Evolutionary conservation across 257 asterid species (phyloP).

Genomic region (Solanum acaule): DNA sequence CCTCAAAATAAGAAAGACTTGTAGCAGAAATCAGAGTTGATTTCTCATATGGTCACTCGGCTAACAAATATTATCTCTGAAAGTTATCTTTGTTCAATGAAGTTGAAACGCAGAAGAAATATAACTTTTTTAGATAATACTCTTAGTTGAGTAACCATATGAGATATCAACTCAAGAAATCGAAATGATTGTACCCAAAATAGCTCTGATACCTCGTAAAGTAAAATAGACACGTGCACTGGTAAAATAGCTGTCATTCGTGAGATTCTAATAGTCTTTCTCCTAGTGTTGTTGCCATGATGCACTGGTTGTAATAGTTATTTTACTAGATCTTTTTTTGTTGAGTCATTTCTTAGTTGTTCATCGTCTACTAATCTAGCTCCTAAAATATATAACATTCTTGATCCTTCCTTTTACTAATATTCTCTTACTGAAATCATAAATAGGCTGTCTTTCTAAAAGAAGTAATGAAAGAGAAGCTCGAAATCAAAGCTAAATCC

Average conservation of each 20-base stretch:
- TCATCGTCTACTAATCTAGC: neutral
- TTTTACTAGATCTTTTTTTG: neutral
- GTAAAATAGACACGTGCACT: neutral
- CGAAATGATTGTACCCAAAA: neutral
- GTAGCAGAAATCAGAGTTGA: neutral
- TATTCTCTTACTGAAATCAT: neutral
- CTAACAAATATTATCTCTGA: neutral
- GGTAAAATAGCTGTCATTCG: neutral
- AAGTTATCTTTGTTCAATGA: neutral
- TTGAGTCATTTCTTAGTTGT: neutral
- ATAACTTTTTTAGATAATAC: neutral
- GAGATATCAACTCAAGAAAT: neutral
- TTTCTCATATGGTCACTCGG: neutral
- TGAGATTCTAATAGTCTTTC: neutral
- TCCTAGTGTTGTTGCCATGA: neutral
- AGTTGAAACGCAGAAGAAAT: neutral
- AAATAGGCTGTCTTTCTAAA: neutral
- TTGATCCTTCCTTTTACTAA: neutral
- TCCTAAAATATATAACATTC: neutral
- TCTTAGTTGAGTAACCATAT: neutral
- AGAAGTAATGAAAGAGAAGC: neutral
- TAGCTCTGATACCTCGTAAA: neutral
- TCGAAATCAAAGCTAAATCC: neutral
- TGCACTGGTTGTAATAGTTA: neutral
- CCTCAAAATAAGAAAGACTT: neutral